Evolutionary conservation across 345 rosid genomes (phyloP), one percentile per base, ranked within the genome.

Genomic region (Sonneratia alba): DNA sequence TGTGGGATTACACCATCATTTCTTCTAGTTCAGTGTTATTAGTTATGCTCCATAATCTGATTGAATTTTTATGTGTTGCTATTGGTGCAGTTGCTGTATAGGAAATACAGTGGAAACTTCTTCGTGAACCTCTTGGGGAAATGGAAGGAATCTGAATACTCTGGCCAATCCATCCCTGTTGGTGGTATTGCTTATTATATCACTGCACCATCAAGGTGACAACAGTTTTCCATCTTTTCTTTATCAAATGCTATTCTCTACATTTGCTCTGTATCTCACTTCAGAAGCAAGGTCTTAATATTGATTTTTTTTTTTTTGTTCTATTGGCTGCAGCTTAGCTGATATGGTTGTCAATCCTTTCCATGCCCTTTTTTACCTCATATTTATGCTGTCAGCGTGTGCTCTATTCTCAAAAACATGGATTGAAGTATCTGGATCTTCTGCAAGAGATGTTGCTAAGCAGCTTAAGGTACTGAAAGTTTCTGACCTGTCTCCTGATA

Each of bases 301-400:
- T 15, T 15, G 21, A 7, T 2, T 15, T 27, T 27, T 27, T 27
- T 27, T 51, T 51, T 51, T 22, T 22, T 18, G 59, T 18, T 18
- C 9, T 18, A 53, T 36, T 66, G 66, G n/a, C 77, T 80, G 77
- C 93, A 90, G 96, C 83, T 83, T 90, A 71, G 90, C 96, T 12
- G 96, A 90, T 75, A 90, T 90, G 93, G 93, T 91, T n/a, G 91
- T 93, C 77, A 85, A 90, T 80, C 96, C 93, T 19, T 90, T 90
- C 89, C 96, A 90, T 80, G 96, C 96, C 18, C 73, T 90, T 67
- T 90, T 90, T 81, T 91, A 89, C 79, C 82, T 91, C 0, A 87
- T 89, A 32, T 91, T 91, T 73, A 91, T 91, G 97, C 73, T 91
- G 70, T 79, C 91, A 1, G 97, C 97, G 0, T 91, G 97, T 75